Evolutionary conservation across 164 flowering plant genomes (phyloP).

Genomic region (Aristolochia fimbriata): DNA sequence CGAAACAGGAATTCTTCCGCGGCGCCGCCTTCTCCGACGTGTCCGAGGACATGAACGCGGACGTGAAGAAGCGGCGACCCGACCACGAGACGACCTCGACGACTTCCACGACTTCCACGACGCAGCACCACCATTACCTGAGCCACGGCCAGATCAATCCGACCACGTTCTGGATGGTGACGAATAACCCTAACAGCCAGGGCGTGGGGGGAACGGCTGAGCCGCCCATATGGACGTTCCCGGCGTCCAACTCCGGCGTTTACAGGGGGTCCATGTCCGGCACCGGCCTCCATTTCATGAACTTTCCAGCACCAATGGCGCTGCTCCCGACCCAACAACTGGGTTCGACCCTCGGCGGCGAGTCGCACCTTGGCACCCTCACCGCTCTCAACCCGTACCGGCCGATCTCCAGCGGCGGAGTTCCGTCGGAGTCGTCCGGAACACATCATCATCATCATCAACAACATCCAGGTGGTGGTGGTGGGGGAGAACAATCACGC

Average conservation of each 20-base stretch:
- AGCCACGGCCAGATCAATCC: constrained; percentile 51
- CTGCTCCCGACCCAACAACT: constrained; percentile 54
- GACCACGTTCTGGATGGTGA: constrained; percentile 77
- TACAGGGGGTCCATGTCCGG: constrained; percentile 41
- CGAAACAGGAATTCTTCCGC: constrained; percentile 22
- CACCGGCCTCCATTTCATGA: constrained; percentile 68
- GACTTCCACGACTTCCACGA: no score
- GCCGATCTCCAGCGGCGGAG: constrained; percentile 14
- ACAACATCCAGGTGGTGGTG: constrained; percentile 46
- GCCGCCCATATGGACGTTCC: constrained; percentile 45
- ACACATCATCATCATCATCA: constrained; percentile 39
- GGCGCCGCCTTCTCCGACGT: not conserved
- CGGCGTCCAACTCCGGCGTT: constrained; percentile 21
- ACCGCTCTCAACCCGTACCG: constrained; percentile 55
- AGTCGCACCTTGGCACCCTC: constrained; percentile 38
- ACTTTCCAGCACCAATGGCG: constrained; percentile 44
- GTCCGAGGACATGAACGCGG: constrained; percentile 30
- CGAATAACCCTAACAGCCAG: constrained; percentile 52
- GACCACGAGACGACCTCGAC: constrained; percentile 22
- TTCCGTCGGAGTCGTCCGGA: constrained; percentile 35
- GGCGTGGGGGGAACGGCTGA: constrained; percentile 31
- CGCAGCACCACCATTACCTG: constrained; percentile 23
- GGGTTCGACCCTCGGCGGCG: constrained; percentile 36
- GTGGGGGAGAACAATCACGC: constrained; percentile 51
- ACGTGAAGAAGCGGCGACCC: constrained; percentile 30